Conservation (phyloP, 768 basidiomycete genomes). For the Boletus vinaceobasis region DNA sequence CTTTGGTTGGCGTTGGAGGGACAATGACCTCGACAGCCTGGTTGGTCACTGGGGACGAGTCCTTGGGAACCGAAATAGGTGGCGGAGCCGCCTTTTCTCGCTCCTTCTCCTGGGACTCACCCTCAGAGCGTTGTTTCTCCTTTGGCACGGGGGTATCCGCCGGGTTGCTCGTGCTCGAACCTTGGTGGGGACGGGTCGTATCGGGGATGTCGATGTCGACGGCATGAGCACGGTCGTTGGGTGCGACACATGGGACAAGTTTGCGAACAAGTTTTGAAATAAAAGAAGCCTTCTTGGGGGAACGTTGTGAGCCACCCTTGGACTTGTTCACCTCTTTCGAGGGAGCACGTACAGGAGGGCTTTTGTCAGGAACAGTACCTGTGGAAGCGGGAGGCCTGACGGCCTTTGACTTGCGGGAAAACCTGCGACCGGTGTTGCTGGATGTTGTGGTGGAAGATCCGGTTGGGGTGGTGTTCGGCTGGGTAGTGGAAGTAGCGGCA, state of each 20-base stretch:
- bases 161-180: conserved; percentile 19
- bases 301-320: conserved; percentile 32
- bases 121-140: conserved; percentile 29
- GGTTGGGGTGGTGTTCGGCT: conserved; percentile 33
- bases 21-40: conserved; percentile 39
- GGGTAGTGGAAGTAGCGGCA: conserved; percentile 41
- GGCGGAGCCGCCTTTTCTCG: conserved; percentile 33
- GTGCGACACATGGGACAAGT: conserved; percentile 65
- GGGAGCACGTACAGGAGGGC: conserved; percentile 33
- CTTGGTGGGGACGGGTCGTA: conserved; percentile 16
- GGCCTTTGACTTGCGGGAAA: conserved; percentile 29
- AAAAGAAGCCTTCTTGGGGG: conserved; percentile 48
- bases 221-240: conserved; percentile 44
- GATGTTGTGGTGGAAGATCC: conserved; percentile 22
- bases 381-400: conserved; percentile 15
- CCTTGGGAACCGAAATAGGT: conserved; percentile 19
- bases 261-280: conserved; percentile 57
- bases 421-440: conserved; percentile 24
- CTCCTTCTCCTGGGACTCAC: conserved; percentile 32
- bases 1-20: conserved; percentile 47
- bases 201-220: conserved; percentile 39
- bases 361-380: conserved; percentile 23
- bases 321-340: conserved; percentile 34
- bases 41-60: conserved; percentile 16
- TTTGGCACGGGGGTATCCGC: conserved; percentile 19